A percentile compares a stretch with the other conserved stretches of the same genome.
Evolutionary conservation across 2,329 filamentous ascomycete species (phyloP).

Genomic region (Xylaria sp.): DNA sequence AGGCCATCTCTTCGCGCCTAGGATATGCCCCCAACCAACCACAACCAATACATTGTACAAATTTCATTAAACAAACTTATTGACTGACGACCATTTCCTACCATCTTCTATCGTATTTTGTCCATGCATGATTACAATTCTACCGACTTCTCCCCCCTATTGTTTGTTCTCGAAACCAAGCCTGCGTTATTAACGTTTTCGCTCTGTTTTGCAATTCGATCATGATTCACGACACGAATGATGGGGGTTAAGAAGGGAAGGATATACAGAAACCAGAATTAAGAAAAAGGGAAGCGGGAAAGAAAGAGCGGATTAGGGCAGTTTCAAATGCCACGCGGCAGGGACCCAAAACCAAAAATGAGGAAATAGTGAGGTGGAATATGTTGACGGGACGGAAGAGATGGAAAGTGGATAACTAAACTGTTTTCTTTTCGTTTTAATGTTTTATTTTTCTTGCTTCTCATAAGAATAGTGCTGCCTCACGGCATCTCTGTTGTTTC

Average conservation of each 20-base stretch:
- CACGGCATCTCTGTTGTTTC: slow-evolving; percentile 42
- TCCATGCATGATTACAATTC: slow-evolving; percentile 3
- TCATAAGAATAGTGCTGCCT: slow-evolving; percentile 42
- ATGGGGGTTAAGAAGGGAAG: not conserved
- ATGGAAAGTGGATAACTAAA: slow-evolving; percentile 16
- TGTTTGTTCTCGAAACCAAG: not conserved
- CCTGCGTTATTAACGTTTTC: not conserved
- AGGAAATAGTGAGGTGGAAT: not conserved
- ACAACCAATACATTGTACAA: not conserved
- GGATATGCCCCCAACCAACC: not conserved
- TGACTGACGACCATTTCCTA: not conserved
- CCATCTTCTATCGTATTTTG: slow-evolving; percentile 1
- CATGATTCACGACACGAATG: slow-evolving; percentile 30
- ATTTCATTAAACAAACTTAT: not conserved
- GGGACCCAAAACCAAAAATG: not conserved
- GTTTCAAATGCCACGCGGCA: slow-evolving; percentile 28
- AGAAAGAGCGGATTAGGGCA: not conserved
- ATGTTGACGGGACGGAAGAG: not conserved
- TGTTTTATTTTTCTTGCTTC: not conserved
- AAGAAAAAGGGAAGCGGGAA: not conserved
- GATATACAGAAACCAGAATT: slow-evolving; percentile 8
- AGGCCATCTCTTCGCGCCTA: not conserved
- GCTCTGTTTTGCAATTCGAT: slow-evolving; percentile 1
- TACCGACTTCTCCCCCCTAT: slow-evolving; percentile 34
- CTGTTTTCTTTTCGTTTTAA: slow-evolving; percentile 9